phyloP scores from a whole-genome alignment of 2,329 filamentous ascomycete genomes.

The Fusarium sp. region DNA sequence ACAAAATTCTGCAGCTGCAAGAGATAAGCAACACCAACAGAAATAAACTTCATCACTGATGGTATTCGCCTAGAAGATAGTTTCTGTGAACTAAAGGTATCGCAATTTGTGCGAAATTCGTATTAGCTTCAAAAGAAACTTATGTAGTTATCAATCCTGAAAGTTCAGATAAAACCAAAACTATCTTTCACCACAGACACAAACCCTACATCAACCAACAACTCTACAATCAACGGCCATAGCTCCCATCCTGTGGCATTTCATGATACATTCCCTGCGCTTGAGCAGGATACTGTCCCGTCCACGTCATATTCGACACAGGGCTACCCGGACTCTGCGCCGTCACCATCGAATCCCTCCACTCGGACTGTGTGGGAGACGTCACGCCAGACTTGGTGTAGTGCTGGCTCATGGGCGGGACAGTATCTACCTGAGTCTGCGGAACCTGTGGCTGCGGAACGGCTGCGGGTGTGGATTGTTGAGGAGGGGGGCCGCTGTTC shows the following conservation, averaged over 20 bases:
- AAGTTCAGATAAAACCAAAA: no score
- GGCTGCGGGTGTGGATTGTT: neutral
- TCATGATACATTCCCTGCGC: neutral
- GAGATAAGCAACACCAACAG: no score
- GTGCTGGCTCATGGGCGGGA: constrained; percentile 13
- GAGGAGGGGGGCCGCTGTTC: neutral
- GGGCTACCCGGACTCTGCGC: constrained; percentile 15
- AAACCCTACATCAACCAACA: neutral
- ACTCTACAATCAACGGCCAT: neutral
- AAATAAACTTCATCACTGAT: no score
- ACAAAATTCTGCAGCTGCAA: no score
- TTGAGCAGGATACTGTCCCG: constrained; percentile 2
- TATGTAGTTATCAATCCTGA: no score
- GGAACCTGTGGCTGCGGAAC: neutral
- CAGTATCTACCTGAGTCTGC: neutral
- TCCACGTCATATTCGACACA: constrained; percentile 20
- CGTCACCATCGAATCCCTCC: constrained; percentile 18
- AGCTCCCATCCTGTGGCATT: neutral
- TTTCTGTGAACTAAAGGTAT: no score
- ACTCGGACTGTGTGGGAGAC: constrained; percentile 24
- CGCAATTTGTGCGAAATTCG: no score
- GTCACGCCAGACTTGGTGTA: constrained; percentile 9
- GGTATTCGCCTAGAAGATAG: no score
- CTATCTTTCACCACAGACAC: no score
- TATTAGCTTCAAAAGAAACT: no score